Conservation (phyloP, 2,329 filamentous ascomycete species). For the Ilyonectria sp. region DNA sequence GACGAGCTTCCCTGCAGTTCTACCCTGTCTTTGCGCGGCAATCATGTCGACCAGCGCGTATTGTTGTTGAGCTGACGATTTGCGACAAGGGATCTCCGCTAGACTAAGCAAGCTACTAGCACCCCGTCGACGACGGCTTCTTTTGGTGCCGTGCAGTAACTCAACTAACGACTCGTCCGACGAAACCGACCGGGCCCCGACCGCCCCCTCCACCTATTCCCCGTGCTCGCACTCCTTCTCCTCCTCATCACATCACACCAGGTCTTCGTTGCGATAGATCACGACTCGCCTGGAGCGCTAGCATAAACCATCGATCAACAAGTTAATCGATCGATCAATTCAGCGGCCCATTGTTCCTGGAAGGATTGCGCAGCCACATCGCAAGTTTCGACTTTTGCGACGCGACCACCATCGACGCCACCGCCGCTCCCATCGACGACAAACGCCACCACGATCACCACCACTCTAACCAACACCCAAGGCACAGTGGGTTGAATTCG, state of each 20-base stretch:
- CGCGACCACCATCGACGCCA: conserved; percentile 35
- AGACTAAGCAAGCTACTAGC: conserved; percentile 29
- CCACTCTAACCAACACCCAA: conserved; percentile 6
- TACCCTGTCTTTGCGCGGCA: conserved; percentile 4
- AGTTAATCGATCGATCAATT: conserved; percentile 34
- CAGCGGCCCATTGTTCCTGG: conserved; percentile 32
- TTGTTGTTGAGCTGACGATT: conserved; percentile 31
- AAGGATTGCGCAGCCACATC: conserved; percentile 40
- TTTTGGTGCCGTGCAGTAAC: conserved; percentile 28
- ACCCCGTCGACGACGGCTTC: conserved; percentile 31
- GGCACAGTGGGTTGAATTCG: conserved; percentile 1
- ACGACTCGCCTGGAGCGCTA: conserved; percentile 22
- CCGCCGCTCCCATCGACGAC: conserved; percentile 28
- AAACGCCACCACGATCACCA: conserved; percentile 27
- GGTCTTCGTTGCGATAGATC: conserved; percentile 19
- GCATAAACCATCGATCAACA: conserved; percentile 32
- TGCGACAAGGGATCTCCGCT: conserved; percentile 34
- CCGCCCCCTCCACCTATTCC: conserved; percentile 21
- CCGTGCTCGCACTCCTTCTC: conserved; percentile 16
- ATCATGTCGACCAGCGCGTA: conserved; percentile 18
- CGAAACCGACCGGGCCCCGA: conserved; percentile 25
- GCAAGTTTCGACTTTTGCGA: conserved; percentile 42
- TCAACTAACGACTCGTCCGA: conserved; percentile 29
- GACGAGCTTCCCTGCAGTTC: neutral
- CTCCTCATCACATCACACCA: conserved; percentile 16